phyloP scores from a whole-genome alignment of 2,329 filamentous ascomycete genomes.

The Cladosporium sp. region DNA sequence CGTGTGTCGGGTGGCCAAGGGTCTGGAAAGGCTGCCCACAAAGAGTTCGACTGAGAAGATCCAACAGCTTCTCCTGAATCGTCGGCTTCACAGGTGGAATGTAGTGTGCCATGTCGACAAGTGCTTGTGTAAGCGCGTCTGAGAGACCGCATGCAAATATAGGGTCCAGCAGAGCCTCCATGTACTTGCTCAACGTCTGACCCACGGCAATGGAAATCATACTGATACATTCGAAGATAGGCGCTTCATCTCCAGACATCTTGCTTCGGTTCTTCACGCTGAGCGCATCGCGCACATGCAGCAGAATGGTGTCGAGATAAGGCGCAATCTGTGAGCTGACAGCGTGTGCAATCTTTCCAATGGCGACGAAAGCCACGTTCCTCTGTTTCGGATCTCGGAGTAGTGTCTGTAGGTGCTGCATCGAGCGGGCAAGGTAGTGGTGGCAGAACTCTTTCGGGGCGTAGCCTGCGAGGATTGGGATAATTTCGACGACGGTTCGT shows the following conservation, averaged over 20 bases:
- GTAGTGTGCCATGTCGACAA: conserved; percentile 98
- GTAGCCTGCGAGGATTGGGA: conserved; percentile 90
- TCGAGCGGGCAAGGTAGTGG: conserved; percentile 89
- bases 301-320: conserved; percentile 90
- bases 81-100: conserved; percentile 90
- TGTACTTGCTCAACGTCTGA: conserved; percentile 96
- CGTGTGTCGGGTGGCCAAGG: conserved; percentile 85
- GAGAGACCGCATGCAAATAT: conserved; percentile 97
- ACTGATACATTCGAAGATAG: conserved; percentile 97
- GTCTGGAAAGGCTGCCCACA: conserved; percentile 91
- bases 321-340: conserved; percentile 93
- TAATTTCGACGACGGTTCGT: conserved; percentile 84
- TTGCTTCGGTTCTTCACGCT: conserved; percentile 72
- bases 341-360: conserved; percentile 93
- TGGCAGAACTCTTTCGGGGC: conserved; percentile 86
- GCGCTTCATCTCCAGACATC: conserved; percentile 59
- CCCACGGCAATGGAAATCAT: conserved; percentile 93
- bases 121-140: conserved; percentile 87
- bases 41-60: conserved; percentile 91
- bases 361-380: conserved; percentile 91
- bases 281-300: conserved; percentile 89
- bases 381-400: conserved; percentile 93
- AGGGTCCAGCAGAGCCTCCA: conserved; percentile 90
- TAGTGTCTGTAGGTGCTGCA: conserved; percentile 92
- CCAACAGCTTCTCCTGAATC: conserved; percentile 89